Percentiles rank a stretch among this genome's conserved stretches.
These are phyloP conservation scores for Exophiala phaeomuriformis DNA, from an alignment of 2,329 filamentous ascomycete species.

Conservation along the genomic window DNA sequence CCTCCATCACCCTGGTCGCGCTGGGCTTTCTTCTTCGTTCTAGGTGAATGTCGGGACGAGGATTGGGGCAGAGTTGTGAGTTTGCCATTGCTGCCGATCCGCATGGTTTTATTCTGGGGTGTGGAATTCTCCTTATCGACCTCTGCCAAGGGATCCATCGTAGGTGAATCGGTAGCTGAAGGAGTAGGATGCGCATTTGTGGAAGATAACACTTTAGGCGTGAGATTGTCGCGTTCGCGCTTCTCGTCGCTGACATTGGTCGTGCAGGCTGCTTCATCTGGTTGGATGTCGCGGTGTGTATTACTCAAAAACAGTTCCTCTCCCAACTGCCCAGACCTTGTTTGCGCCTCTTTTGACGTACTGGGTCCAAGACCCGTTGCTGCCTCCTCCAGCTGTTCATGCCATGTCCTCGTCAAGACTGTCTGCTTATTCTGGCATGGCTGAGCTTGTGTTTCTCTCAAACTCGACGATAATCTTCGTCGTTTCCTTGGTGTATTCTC, in stretches of 20 bases:
- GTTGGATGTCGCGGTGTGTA: neutral
- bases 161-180: neutral
- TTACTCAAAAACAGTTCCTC: neutral
- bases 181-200: neutral
- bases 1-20: neutral
- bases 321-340: neutral
- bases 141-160: neutral
- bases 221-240: neutral
- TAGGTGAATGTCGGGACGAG: constrained; percentile 7
- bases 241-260: neutral
- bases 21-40: neutral
- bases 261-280: neutral
- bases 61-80: constrained; percentile 24
- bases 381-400: constrained; percentile 12
- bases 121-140: constrained; percentile 32
- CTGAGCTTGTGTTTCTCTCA: neutral
- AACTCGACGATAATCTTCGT: constrained; percentile 12
- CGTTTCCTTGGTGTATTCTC: constrained; percentile 20
- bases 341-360: neutral
- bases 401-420: constrained; percentile 5
- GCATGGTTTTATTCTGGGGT: constrained; percentile 47
- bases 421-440: neutral
- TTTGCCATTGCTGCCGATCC: constrained; percentile 39
- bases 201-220: neutral
- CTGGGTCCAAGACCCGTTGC: neutral